Percentiles rank a stretch among this genome's conserved stretches.
Evolutionary conservation across 441 rosid species (phyloP).

Genomic region (Sinapis alba): DNA sequence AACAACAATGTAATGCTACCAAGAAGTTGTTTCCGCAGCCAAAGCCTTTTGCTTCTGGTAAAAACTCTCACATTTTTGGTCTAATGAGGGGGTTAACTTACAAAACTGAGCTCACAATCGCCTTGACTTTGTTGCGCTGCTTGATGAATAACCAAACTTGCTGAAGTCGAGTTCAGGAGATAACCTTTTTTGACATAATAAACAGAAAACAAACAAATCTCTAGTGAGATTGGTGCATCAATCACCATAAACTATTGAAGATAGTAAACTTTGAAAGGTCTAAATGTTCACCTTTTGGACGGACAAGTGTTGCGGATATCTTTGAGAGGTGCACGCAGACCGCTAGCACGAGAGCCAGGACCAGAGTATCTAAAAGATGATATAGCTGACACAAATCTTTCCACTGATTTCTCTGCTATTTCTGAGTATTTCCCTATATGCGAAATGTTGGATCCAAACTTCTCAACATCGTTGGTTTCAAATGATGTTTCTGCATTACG

Average conservation of each 20-base stretch:
- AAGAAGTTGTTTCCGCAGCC: slow-evolving; percentile 12
- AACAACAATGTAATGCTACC: slow-evolving; percentile 4
- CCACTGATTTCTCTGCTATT: slow-evolving; percentile 88
- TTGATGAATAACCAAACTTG: slow-evolving; percentile 59
- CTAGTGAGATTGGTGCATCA: slow-evolving; percentile 1
- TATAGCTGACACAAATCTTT: slow-evolving; percentile 67
- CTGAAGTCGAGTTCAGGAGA: slow-evolving; percentile 52
- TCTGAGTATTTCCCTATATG: slow-evolving; percentile 65
- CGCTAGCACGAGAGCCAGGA: slow-evolving; percentile 87
- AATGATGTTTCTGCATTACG: slow-evolving; percentile 41
- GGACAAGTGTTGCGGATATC: slow-evolving; percentile 54
- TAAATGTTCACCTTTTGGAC: slow-evolving; percentile 51
- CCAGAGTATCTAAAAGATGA: slow-evolving; percentile 62
- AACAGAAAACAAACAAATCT: slow-evolving; percentile 22
- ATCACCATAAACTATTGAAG: slow-evolving; percentile 15
- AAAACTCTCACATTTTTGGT: slow-evolving; percentile 3
- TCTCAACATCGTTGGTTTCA: slow-evolving; percentile 42
- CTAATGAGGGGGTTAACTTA: slow-evolving; percentile 3
- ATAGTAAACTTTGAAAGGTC: neutral
- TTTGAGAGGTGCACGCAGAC: slow-evolving; percentile 86
- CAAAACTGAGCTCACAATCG: slow-evolving; percentile 46
- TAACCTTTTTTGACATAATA: slow-evolving; percentile 42
- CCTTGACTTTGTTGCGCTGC: slow-evolving; percentile 27
- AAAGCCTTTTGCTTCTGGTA: neutral
- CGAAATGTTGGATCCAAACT: slow-evolving; percentile 80